Evolutionary conservation across 1,284 basidiomycete species (phyloP), one percentile per base, ranked within the genome.

Genomic region (Boletus sp.): DNA sequence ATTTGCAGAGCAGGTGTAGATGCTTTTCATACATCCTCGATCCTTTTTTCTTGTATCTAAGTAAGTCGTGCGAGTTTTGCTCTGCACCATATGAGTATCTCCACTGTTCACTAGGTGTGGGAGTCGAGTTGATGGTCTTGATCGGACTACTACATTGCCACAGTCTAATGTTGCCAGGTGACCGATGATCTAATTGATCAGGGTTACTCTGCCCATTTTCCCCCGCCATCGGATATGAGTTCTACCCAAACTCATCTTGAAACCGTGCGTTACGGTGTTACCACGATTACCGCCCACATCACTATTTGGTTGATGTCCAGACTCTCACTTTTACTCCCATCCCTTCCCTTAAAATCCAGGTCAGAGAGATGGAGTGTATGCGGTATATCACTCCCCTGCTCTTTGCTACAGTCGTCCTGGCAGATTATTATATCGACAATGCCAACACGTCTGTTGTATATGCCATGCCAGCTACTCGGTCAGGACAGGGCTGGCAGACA

Each of bases 391-490:
- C 10, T 6, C 25, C 17, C 26, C 22, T 64, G 10, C 39, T 62
- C 25, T 14, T 58, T 36, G 46, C 49, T 19, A 47, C 49, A 9
- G 10, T 32, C 23, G 50, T 44, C 12, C 41, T 36, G 35, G 60
- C 58, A 23, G 53, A 62, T 30, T 59, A 59, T 34, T 33, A 56
- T 19, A 41, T 62, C 17, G 58, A 59, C 50, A 59, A 59, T 35
- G 58, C 60, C 25, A 57, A 59, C 14, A 27, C 43, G 9, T 59
- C 58, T 8, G 39, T 59, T 17, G 0, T 13, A 19, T 59, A 59
- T 45, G 38, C 60, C 14, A 51, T 51, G 45, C 40, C 52, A 7
- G 44, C 60, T 4, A 56, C 29, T 35, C n/a, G 26, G 22, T 49
- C 49, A 26, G 55, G 55, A 20, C 30, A 3, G 5, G 25, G 19